Evolutionary conservation across 352 stramenopile genomes (phyloP).

Genomic region (Phytophthora idaei): DNA sequence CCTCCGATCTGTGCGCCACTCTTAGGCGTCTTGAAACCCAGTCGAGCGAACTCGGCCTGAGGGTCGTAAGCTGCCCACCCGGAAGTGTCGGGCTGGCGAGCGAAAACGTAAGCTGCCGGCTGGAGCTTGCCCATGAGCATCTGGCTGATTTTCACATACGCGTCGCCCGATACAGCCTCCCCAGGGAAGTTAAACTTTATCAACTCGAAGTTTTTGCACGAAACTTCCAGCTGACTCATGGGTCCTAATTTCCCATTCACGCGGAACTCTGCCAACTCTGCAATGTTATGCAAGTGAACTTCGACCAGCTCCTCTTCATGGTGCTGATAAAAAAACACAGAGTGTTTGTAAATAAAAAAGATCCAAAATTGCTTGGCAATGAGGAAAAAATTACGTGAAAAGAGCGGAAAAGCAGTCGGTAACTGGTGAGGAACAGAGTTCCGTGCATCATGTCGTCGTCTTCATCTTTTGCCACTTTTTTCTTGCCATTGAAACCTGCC

Average conservation of each 20-base stretch:
- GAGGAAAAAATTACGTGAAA: slow-evolving; percentile 57
- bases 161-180: slow-evolving; percentile 63
- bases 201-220: slow-evolving; percentile 89
- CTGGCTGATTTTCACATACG: slow-evolving; percentile 75
- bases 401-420: slow-evolving; percentile 72
- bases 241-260: slow-evolving; percentile 45
- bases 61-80: slow-evolving; percentile 68
- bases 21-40: slow-evolving; percentile 60
- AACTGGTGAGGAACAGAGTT: slow-evolving; percentile 79
- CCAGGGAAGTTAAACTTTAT: slow-evolving; percentile 79
- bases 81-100: slow-evolving; percentile 40
- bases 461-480: slow-evolving; percentile 11
- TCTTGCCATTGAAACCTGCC: slow-evolving; percentile 29
- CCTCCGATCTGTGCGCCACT: slow-evolving; percentile 42
- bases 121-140: slow-evolving; percentile 54
- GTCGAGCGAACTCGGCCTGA: slow-evolving; percentile 59
- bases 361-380: slow-evolving; percentile 4
- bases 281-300: slow-evolving; percentile 76
- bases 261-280: slow-evolving; percentile 70
- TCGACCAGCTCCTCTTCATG: slow-evolving; percentile 61
- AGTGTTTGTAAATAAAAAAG: slow-evolving; percentile 9
- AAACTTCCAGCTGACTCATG: slow-evolving; percentile 78
- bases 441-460: slow-evolving; percentile 49
- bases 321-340: slow-evolving; percentile 18
- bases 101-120: slow-evolving; percentile 59